These are phyloP conservation scores for Rhodotorula sp. DNA, from an alignment of 1,284 basidiomycete genomes.

Conservation along the genomic window DNA sequence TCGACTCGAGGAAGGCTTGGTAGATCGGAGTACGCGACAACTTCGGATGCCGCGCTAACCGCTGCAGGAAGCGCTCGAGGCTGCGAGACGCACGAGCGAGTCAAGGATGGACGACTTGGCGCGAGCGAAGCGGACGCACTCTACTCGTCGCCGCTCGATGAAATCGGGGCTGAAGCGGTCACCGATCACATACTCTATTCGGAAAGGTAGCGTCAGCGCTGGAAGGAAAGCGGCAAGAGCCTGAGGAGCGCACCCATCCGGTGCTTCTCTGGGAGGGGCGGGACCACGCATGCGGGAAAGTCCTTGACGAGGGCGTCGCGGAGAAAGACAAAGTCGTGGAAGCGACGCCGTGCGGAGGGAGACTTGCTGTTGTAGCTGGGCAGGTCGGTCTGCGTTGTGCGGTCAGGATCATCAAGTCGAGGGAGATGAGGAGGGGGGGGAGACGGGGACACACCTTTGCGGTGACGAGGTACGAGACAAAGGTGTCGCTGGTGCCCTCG, in stretches of 20 bases:
- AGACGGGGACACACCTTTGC: constrained; percentile 69
- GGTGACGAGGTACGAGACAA: constrained; percentile 89
- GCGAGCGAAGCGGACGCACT: constrained; percentile 61
- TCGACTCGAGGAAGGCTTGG: constrained; percentile 89
- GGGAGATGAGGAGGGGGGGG: neutral
- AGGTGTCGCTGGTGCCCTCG: constrained; percentile 92
- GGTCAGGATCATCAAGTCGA: neutral
- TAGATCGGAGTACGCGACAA: constrained; percentile 88
- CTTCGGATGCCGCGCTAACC: constrained; percentile 87
- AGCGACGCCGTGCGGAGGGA: constrained; percentile 78
- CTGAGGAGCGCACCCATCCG: constrained; percentile 69
- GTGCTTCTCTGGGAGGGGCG: constrained; percentile 95
- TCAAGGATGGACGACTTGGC: too few relatives aligned
- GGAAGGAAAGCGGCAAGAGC: neutral
- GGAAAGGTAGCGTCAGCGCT: neutral
- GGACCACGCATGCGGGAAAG: constrained; percentile 95
- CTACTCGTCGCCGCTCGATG: constrained; percentile 83
- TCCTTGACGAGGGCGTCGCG: constrained; percentile 83
- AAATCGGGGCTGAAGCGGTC: constrained; percentile 97
- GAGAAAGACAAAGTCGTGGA: constrained; percentile 96
- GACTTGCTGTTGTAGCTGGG: constrained; percentile 73
- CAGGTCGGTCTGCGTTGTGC: constrained; percentile 70
- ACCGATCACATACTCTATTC: constrained; percentile 89
- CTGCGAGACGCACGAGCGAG: constrained; percentile 54
- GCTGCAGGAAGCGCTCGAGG: constrained; percentile 87